Percentiles rank a stretch among this genome's conserved stretches.
phyloP scores from a whole-genome alignment of 257 asterid genomes.

The Solanum dulcamara region DNA sequence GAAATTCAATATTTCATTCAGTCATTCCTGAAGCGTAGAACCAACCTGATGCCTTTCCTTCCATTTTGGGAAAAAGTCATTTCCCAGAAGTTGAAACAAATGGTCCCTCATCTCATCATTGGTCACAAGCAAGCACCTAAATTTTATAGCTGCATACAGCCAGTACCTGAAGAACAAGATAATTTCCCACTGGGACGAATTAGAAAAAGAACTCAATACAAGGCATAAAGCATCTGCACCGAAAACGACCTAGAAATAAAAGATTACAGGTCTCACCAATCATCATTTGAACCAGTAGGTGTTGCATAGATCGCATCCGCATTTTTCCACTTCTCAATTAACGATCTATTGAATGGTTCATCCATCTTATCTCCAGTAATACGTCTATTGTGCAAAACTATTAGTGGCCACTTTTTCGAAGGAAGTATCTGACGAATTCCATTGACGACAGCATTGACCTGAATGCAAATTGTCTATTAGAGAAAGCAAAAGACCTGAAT shows the following conservation, averaged over 20 bases:
- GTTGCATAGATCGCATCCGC: slow-evolving; percentile 82
- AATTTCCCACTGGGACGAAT: not conserved
- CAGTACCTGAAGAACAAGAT: slow-evolving; percentile 64
- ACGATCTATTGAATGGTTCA: slow-evolving; percentile 38
- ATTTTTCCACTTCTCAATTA: slow-evolving; percentile 64
- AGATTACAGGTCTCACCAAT: slow-evolving; percentile 41
- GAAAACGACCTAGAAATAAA: not conserved
- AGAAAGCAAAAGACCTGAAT: not conserved
- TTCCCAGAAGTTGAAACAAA: slow-evolving; percentile 78
- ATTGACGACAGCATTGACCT: slow-evolving; percentile 72
- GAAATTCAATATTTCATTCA: not conserved
- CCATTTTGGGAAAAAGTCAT: slow-evolving; percentile 83
- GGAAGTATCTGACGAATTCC: slow-evolving; percentile 80
- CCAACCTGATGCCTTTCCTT: slow-evolving; percentile 91
- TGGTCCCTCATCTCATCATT: slow-evolving; percentile 97
- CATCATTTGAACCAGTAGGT: slow-evolving; percentile 94
- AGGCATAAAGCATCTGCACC: not conserved
- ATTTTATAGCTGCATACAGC: slow-evolving; percentile 90
- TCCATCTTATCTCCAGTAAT: slow-evolving; percentile 59
- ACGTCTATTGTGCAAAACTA: slow-evolving; percentile 72
- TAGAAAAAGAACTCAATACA: not conserved
- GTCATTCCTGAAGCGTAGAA: not conserved
- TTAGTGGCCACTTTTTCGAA: slow-evolving; percentile 73
- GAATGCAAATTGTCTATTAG: not conserved
- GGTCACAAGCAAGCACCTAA: slow-evolving; percentile 58